phyloP scores from a whole-genome alignment of 73 alveolate species.

The Effrenium voratum region DNA sequence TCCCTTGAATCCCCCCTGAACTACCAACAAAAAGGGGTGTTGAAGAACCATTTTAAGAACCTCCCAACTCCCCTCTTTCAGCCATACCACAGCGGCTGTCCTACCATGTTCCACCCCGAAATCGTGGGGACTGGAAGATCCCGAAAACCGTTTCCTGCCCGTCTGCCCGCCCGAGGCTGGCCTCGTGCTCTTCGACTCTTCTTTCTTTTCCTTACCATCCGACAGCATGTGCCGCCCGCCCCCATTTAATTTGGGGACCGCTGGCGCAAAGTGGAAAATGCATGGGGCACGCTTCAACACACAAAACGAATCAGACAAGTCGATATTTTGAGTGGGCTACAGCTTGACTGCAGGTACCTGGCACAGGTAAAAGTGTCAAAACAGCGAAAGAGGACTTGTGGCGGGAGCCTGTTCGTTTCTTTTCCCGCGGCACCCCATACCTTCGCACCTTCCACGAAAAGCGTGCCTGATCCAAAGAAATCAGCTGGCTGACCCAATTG shows the following conservation, averaged over 20 bases:
- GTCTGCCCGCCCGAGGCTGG: too few relatives aligned
- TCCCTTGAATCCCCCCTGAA: too few relatives aligned
- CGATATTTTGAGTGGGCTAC: not conserved
- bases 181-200: conserved; percentile 74
- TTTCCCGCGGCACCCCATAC: too few relatives aligned
- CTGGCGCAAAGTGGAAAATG: not conserved
- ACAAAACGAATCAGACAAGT: not conserved
- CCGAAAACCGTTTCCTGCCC: too few relatives aligned
- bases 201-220: conserved; percentile 62
- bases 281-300: not conserved
- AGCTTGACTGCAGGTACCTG: not conserved
- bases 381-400: not conserved
- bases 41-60: not conserved
- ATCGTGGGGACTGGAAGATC: too few relatives aligned
- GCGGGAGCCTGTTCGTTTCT: too few relatives aligned
- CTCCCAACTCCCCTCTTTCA: not conserved
- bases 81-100: not conserved
- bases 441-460: too few relatives aligned
- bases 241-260: not conserved
- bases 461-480: too few relatives aligned
- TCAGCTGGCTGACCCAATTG: too few relatives aligned
- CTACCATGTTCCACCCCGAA: not conserved
- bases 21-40: not conserved
- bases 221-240: not conserved
- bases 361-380: not conserved